phyloP scores from a whole-genome alignment of 192 early-diverging fungal species.

The Coemansia sp. region DNA sequence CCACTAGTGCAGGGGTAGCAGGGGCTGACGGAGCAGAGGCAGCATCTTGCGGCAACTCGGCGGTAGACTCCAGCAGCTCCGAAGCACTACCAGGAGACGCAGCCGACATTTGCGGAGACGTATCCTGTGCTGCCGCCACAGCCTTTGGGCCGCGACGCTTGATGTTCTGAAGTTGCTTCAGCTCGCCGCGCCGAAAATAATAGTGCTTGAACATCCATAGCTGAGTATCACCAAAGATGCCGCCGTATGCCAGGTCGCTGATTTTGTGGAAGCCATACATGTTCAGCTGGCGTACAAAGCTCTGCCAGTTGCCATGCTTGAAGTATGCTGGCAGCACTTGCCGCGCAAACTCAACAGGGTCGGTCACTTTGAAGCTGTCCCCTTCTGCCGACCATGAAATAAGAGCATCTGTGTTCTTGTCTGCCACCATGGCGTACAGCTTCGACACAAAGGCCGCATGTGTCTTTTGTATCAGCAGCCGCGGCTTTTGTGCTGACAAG shows the following conservation, averaged over 20 bases:
- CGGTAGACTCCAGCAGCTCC: neutral
- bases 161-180: conserved; percentile 41
- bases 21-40: neutral
- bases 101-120: conserved; percentile 4
- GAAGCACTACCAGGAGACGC: conserved; percentile 5
- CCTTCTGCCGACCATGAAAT: conserved; percentile 59
- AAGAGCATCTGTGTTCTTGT: conserved; percentile 29
- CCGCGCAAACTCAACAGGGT: conserved; percentile 75
- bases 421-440: conserved; percentile 51
- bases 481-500: conserved; percentile 16
- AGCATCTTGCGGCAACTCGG: neutral
- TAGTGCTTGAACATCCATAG: conserved; percentile 56
- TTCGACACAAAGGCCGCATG: conserved; percentile 54
- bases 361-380: conserved; percentile 82
- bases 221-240: conserved; percentile 41
- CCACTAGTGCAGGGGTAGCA: neutral
- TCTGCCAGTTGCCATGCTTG: conserved; percentile 90
- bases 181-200: conserved; percentile 44
- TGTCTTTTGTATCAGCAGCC: conserved; percentile 42
- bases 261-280: conserved; percentile 58
- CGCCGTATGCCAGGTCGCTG: conserved; percentile 47
- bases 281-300: conserved; percentile 87
- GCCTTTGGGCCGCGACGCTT: conserved; percentile 47
- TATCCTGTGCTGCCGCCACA: neutral
- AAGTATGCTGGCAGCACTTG: conserved; percentile 79